Percentiles rank a stretch among this genome's conserved stretches.
Conservation (phyloP, 1,139 yeast species). For the Scheffersomyces titani region DNA sequence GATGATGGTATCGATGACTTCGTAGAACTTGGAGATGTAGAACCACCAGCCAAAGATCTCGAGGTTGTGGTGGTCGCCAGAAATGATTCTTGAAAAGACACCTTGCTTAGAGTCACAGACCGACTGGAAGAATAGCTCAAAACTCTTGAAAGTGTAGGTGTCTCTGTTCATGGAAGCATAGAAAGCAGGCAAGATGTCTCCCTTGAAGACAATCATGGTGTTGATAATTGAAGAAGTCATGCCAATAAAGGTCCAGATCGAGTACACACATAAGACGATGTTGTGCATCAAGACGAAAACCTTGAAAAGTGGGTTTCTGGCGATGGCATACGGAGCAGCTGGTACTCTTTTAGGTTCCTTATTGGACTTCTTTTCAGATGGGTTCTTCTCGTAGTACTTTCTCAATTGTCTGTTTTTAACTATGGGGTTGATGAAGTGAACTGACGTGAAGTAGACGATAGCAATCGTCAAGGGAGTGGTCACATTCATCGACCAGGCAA, state of each 20-base stretch:
- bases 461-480: conserved; percentile 62
- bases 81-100: conserved; percentile 41
- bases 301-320: conserved; percentile 51
- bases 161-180: conserved; percentile 6
- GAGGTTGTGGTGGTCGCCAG: conserved; percentile 45
- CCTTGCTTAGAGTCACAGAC: conserved; percentile 66
- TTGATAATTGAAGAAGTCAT: conserved; percentile 54
- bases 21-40: conserved; percentile 72
- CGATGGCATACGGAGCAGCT: conserved; percentile 56
- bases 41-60: conserved; percentile 66
- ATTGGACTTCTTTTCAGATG: conserved; percentile 17
- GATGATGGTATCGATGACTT: conserved; percentile 68
- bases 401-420: conserved; percentile 38
- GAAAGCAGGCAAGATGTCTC: conserved; percentile 21
- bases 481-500: conserved; percentile 35
- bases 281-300: conserved; percentile 63
- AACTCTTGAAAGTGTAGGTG: conserved; percentile 15
- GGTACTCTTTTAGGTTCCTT: conserved; percentile 40
- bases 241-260: conserved; percentile 75
- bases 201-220: conserved; percentile 32
- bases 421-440: conserved; percentile 55
- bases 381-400: conserved; percentile 22
- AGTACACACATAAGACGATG: conserved; percentile 60
- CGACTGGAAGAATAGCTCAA: conserved; percentile 54
- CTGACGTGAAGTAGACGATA: conserved; percentile 57